Evolutionary conservation across 192 early-diverging fungal genomes (phyloP), one percentile per base, ranked within the genome.

Genomic region (Dissophora globulifera): DNA sequence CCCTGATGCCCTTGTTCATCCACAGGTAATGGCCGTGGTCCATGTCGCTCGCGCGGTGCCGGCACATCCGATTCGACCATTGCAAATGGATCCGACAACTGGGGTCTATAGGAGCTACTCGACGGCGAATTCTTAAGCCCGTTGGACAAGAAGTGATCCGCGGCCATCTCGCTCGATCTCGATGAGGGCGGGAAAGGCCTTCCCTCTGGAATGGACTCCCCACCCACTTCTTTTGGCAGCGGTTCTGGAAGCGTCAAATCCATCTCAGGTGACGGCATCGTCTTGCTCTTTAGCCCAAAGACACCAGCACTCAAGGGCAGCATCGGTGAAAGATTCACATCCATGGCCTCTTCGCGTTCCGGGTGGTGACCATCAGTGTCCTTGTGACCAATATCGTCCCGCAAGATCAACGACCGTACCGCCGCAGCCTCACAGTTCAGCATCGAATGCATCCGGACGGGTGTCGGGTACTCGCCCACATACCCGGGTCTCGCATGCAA

Each of bases 401-500:
- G 17, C 3, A 42, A 33, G 3, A 12, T 26, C 2, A 40, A 1
- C 42, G 54, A 42, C 23, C 48, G 67, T n/a, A 58, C 38, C 6
- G 57, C 57, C 15, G 26, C 41, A 1, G 38, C 56, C 31, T 59
- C 49, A 2, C 57, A 30, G 42, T 69, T 58, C 50, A 69, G 42
- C 40, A 58, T 31, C 2, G 67, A 53, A 22, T 69, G 67, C 67
- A 69, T 59, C 38, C 67, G 38, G n/a, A 69, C 41, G 3, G 67
- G 67, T 8, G 67, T 69, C 3, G 67, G 67, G 41, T 59, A 69
- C 19, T 69, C 67, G 1, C 67, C 67, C 22, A 69, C 35, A 29
- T 69, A 58, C 10, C 67, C 67, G 4, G 67, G 67, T n/a, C 67
- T 48, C 15, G 67, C 67, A 47, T 69, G 67, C 22, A 69, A 22